Conservation (phyloP, 257 asterid species). For the Cordia subcordata region DNA sequence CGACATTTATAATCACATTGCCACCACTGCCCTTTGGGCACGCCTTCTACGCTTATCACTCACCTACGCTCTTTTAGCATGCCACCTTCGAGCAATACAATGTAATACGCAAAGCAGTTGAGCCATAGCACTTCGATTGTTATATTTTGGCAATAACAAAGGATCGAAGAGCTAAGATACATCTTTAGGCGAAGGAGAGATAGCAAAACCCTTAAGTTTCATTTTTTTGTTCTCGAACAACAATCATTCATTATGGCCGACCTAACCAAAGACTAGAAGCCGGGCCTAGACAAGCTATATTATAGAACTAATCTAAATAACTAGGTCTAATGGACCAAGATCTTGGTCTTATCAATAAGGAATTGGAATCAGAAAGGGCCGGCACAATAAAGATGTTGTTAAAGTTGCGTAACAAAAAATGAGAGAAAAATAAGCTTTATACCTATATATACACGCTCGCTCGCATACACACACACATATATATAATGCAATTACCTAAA, state of each 20-base stretch:
- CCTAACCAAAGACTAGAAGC: neutral
- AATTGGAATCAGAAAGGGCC: neutral
- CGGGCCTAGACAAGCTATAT: neutral
- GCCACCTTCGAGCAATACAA: neutral
- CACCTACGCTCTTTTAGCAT: neutral
- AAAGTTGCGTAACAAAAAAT: too few relatives aligned
- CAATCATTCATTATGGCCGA: neutral
- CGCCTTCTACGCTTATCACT: slow-evolving; percentile 3
- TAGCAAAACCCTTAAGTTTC: neutral
- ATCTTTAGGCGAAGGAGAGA: neutral
- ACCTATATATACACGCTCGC: too few relatives aligned
- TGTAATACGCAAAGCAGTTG: neutral
- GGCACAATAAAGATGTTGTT: too few relatives aligned
- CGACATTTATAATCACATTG: neutral
- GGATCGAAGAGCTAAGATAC: neutral
- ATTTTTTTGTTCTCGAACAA: neutral
- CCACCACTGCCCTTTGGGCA: neutral
- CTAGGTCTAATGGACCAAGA: neutral
- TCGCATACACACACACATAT: too few relatives aligned
- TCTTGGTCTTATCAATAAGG: neutral
- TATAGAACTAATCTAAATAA: neutral
- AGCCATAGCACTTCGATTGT: slow-evolving; percentile 4
- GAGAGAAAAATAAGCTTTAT: too few relatives aligned
- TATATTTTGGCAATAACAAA: neutral
- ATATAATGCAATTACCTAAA: too few relatives aligned